Percentiles rank a stretch among this genome's conserved stretches.
phyloP scores from a whole-genome alignment of 2,329 filamentous ascomycete genomes.

The Ceratocystis cacaofunesta region DNA sequence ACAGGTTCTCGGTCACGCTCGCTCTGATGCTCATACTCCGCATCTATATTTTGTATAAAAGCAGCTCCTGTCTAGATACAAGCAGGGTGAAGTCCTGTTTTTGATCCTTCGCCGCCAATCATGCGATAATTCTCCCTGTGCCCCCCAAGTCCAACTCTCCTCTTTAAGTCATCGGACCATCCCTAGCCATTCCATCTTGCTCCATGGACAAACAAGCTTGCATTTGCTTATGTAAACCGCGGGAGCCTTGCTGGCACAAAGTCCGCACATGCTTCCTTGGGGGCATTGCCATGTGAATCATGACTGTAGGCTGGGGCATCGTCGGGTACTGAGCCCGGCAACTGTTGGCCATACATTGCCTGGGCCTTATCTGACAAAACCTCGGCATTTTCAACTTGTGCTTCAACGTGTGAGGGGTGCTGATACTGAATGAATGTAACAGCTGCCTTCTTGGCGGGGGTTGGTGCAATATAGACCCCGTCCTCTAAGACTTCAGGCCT shows the following conservation, averaged over 20 bases:
- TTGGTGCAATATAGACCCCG: constrained; percentile 20
- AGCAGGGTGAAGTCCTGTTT: constrained; percentile 6
- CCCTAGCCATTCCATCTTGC: neutral
- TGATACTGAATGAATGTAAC: neutral
- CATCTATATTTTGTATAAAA: neutral
- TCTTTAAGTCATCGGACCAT: neutral
- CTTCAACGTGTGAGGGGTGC: neutral
- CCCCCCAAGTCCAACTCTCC: neutral
- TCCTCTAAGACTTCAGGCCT: constrained; percentile 25
- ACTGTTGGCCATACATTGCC: neutral
- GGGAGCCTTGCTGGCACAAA: constrained; percentile 48
- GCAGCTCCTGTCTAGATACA: neutral
- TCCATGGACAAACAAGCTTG: neutral
- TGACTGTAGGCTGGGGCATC: constrained; percentile 4
- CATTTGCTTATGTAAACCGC: constrained; percentile 31
- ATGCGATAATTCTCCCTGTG: neutral
- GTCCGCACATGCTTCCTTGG: constrained; percentile 17
- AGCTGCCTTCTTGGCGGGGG: constrained; percentile 6
- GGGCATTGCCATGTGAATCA: neutral
- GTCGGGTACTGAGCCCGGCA: neutral
- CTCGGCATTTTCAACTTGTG: constrained; percentile 3
- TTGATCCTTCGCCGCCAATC: neutral
- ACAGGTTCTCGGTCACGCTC: neutral
- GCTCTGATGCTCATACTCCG: neutral
- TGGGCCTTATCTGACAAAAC: constrained; percentile 10